Conservation (phyloP, 352 stramenopile genomes). For the Globisporangium polare region DNA sequence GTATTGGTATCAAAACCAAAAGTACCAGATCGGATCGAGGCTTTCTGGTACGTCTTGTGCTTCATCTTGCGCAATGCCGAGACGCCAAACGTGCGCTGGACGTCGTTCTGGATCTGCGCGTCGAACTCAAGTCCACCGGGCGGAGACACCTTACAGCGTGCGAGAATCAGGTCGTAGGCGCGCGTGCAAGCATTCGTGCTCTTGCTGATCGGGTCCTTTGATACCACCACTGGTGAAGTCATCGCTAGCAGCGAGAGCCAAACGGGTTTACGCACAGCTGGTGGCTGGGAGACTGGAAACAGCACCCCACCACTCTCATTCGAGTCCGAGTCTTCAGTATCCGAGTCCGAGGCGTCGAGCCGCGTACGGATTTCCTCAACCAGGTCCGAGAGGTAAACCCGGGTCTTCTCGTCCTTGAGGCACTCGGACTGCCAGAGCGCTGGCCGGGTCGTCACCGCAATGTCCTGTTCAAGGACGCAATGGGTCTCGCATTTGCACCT, state of each 20-base stretch:
- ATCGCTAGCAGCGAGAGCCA: conserved; percentile 15
- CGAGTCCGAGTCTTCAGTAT: conserved; percentile 12
- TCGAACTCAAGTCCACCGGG: conserved; percentile 37
- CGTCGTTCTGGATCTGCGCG: conserved; percentile 63
- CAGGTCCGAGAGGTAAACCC: conserved; percentile 46
- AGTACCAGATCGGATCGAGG: not conserved
- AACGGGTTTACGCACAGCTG: not conserved
- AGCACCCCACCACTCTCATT: not conserved
- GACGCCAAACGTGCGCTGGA: conserved; percentile 64
- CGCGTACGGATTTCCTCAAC: conserved; percentile 41
- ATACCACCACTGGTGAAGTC: not conserved
- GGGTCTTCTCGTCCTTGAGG: conserved; percentile 43
- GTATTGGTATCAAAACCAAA: not conserved
- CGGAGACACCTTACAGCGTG: conserved; percentile 29
- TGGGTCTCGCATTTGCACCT: conserved; percentile 24
- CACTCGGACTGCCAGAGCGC: conserved; percentile 46
- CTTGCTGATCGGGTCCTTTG: conserved; percentile 8
- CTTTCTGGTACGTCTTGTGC: conserved; percentile 19
- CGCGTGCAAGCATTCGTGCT: conserved; percentile 14
- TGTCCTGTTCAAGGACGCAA: conserved; percentile 24
- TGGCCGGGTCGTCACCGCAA: conserved; percentile 10
- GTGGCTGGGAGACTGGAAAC: not conserved
- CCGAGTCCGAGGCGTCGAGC: conserved; percentile 36
- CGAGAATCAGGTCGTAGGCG: conserved; percentile 51
- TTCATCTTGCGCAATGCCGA: conserved; percentile 41